These are phyloP conservation scores for Saccharomyces mikatae DNA, from an alignment of 805 yeast species.

Conservation along the genomic window DNA sequence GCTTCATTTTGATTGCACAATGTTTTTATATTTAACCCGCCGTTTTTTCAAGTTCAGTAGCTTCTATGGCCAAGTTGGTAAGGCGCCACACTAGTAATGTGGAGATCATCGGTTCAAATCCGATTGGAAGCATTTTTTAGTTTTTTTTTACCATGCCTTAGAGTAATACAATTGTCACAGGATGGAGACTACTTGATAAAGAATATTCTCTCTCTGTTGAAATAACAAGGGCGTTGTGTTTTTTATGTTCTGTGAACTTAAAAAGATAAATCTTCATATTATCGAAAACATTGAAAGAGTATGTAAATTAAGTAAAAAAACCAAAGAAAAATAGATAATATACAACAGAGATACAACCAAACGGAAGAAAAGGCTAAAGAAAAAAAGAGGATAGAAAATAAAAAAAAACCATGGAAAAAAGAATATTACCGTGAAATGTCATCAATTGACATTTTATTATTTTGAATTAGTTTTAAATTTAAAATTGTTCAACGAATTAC, in stretches of 20 bases:
- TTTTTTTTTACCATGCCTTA: no score
- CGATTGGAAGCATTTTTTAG: conserved; percentile 70
- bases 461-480: not conserved
- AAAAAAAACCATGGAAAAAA: not conserved
- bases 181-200: no score
- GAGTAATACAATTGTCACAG: no score
- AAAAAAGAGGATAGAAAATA: no score
- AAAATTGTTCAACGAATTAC: not conserved
- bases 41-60: conserved; percentile 10
- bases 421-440: not conserved
- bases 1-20: no score
- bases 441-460: not conserved
- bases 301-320: not conserved
- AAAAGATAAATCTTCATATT: not conserved
- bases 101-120: conserved; percentile 77
- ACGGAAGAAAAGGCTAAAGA: not conserved
- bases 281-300: not conserved
- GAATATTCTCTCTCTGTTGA: no score
- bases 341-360: not conserved
- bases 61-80: conserved; percentile 65
- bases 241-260: not conserved
- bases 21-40: no score
- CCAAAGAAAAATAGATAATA: not conserved
- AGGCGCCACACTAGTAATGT: conserved; percentile 88
- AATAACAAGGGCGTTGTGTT: not conserved